Base-by-base conservation (phyloP, 495 filamentous ascomycete species). In the Stereocaulon alpinum region DNA sequence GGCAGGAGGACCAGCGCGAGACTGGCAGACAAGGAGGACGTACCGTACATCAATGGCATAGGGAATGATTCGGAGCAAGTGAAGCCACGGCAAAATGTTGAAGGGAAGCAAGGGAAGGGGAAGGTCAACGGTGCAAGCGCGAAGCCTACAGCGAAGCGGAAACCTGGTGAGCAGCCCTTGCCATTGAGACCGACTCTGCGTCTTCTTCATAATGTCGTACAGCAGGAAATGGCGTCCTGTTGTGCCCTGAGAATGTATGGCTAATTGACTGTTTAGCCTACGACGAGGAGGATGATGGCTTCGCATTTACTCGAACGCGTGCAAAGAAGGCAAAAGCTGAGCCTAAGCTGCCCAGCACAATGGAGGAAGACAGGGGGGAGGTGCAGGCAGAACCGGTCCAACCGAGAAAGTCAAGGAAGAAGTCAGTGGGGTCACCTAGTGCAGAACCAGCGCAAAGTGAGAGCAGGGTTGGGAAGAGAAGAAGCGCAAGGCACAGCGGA, bases 261-360 rank as follows among this genome's bases (percentile, higher is more conserved):
- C 62, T 69, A 55, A 69, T 47, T 10, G 20, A 12, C 48, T 12
- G 5, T 60, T 45, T 64, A 79, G 76, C 59, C 41, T 81, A 77
- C 59, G 76, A 81, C 41, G 80, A 83, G 53, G 80, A 81, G 59
- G 69, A 69, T 48, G 80, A 77, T 54, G 80, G 77, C 17, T 83
- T 83, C 57, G 68, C 74, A 43, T 83, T 82, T 56, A 74, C 76
- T 12, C 72, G 78, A 51, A 71, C 74, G 37, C 70, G 73, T 11
- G 62, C 72, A 15, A 79, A 75, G 60, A 82, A 77, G 55, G 50
- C 70, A 17, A 74, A 64, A 60, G 58, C 67, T 32, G 61, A 64
- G 24, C 62, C 64, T 12, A 51, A 40, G 22, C 42, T 58, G 30
- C 55, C 63, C 34, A 41, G 58, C 20, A 56, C 69, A 32, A 41